Percentiles rank a stretch among this genome's conserved stretches.
Conservation (phyloP, 371 early-diverging fungal genomes). For the Rhizopus delemar region DNA sequence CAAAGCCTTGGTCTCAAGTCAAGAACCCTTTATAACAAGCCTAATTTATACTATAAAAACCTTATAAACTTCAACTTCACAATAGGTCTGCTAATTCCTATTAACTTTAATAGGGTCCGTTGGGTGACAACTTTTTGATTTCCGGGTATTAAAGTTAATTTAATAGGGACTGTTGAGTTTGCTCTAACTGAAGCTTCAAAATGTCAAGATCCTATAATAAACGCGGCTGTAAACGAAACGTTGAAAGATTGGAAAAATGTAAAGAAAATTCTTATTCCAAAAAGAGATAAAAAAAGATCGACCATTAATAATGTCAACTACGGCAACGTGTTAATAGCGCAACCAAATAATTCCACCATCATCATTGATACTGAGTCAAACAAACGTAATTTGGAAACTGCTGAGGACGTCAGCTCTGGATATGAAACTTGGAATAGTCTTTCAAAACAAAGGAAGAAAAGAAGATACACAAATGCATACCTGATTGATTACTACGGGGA, state of each 20-base stretch:
- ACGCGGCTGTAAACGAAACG: neutral
- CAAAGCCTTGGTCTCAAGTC: too few species aligned
- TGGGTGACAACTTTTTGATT: too few species aligned
- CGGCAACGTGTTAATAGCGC: constrained; percentile 9
- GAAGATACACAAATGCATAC: constrained; percentile 7
- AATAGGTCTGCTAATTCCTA: too few species aligned
- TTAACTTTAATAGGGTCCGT: too few species aligned
- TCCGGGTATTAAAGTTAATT: too few species aligned
- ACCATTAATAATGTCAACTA: constrained; percentile 3
- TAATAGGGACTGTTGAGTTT: too few species aligned
- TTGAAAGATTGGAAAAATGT: constrained; percentile 1
- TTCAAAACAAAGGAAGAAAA: constrained; percentile 8
- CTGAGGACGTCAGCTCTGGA: constrained; percentile 4
- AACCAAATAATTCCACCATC: constrained; percentile 4
- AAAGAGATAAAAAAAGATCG: constrained; percentile 1
- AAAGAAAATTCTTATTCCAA: constrained; percentile 4
- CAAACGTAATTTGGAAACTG: neutral
- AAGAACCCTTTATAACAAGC: too few species aligned
- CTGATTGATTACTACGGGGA: constrained; percentile 5
- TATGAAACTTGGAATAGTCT: constrained; percentile 5
- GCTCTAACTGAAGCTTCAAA: constrained; percentile 4
- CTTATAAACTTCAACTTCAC: too few species aligned
- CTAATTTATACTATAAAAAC: too few species aligned
- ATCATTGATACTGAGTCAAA: constrained; percentile 2
- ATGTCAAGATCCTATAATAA: neutral